Evolutionary conservation across 257 asterid species (phyloP).

Genomic region (Ajuga chamaepitys): DNA sequence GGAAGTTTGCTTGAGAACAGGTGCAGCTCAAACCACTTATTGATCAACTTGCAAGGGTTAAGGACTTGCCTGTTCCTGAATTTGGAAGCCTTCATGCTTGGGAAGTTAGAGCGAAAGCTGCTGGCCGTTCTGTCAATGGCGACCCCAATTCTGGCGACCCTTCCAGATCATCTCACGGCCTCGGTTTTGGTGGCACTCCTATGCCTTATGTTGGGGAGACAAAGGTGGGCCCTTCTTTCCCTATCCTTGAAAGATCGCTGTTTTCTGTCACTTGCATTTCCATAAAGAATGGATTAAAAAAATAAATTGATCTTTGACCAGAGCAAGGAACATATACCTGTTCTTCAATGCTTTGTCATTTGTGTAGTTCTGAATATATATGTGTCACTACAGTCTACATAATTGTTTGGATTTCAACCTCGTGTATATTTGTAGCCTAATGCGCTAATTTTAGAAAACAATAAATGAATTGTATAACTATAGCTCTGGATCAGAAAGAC

Average conservation of each 20-base stretch:
- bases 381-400: slow-evolving; percentile 2
- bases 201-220: slow-evolving; percentile 93
- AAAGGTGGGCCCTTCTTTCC: slow-evolving; percentile 40
- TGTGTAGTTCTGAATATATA: neutral
- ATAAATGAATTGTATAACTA: neutral
- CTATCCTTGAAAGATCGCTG: neutral
- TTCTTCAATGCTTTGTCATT: neutral
- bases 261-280: neutral
- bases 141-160: slow-evolving; percentile 50
- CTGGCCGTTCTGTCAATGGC: slow-evolving; percentile 63
- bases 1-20: slow-evolving; percentile 35
- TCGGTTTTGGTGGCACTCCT: slow-evolving; percentile 83
- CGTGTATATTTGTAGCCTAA: neutral
- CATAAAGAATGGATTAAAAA: neutral
- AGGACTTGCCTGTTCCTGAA: slow-evolving; percentile 84
- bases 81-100: slow-evolving; percentile 91
- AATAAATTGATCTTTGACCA: neutral
- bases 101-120: slow-evolving; percentile 78
- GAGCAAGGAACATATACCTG: neutral
- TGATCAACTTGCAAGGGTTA: slow-evolving; percentile 80
- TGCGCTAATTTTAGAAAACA: neutral
- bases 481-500: neutral
- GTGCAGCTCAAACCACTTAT: slow-evolving; percentile 80
- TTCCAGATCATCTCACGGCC: slow-evolving; percentile 56
- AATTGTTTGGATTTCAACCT: neutral